Base-by-base conservation (phyloP, 306 rosid genomes). In the Dicorynia guianensis region DNA sequence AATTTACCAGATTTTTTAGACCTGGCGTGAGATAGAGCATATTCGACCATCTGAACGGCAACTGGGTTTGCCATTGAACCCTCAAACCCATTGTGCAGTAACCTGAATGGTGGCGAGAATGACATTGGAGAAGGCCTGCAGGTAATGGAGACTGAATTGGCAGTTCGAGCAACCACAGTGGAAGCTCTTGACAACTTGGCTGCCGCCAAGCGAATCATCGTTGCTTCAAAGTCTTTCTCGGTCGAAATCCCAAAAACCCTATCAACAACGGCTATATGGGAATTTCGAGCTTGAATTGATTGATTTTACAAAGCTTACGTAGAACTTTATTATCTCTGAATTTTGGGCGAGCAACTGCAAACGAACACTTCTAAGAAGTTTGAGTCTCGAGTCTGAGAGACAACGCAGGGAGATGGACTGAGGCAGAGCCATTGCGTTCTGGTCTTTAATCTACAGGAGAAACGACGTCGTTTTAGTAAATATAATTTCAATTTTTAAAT, bases 11-110 rank as follows among this genome's bases (percentile, higher is more conserved):
- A 87, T 82, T 88, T 86, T 1, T 83, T 90, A 58, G 85, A 83
- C 90, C 97, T 87, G 52, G 97, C 95, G 62, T 82, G 90, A 52
- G 82, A 79, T 63, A 92, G 38, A n/a, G 97, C 98, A 71, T 95
- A 95, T 64, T 79, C 76, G 76, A 93, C 82, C 97, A 95, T 90
- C 47, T 81, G 86, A 79, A 85, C 48, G 60, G 90, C 81, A 64
- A 90, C 96, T 17, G 91, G 89, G 76, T 70, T 82, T 7, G 85
- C 81, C 73, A 85, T 61, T 53, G 67, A 82, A 81, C 42, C 46
- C 69, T 84, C 88, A 30, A 72, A 75, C 39, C 77, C 90, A 79
- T 36, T 82, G 76, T 82, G 88, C 63, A 80, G 67, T 2, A 55
- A 80, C 74, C 93, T 89, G 75, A 63, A 81, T 19, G 68, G 83